Evolutionary conservation across 2,329 filamentous ascomycete species (phyloP).

Genomic region (Aspergillus sp.): DNA sequence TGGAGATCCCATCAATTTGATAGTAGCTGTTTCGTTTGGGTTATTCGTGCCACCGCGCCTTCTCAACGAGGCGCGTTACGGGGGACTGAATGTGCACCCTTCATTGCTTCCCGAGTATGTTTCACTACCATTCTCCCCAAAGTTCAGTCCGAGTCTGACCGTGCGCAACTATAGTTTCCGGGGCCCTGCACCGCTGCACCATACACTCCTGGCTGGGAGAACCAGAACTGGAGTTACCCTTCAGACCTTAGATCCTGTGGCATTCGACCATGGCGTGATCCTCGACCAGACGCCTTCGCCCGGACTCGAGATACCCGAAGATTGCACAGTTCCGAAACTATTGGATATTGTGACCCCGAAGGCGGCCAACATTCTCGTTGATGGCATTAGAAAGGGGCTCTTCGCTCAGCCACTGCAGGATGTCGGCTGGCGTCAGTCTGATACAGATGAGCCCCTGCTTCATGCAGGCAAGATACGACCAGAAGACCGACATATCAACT

Average conservation of each 20-base stretch:
- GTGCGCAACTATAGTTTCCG: slow-evolving; percentile 59
- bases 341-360: slow-evolving; percentile 57
- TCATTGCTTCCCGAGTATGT: slow-evolving; percentile 80
- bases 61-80: slow-evolving; percentile 69
- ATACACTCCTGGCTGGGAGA: slow-evolving; percentile 68
- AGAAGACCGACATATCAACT: slow-evolving; percentile 63
- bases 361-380: slow-evolving; percentile 71
- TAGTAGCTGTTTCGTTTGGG: slow-evolving; percentile 93
- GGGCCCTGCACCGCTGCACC: slow-evolving; percentile 83
- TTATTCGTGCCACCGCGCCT: slow-evolving; percentile 80
- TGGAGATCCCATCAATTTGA: slow-evolving; percentile 62
- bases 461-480: slow-evolving; percentile 74
- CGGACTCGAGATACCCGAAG: slow-evolving; percentile 53
- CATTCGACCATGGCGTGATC: slow-evolving; percentile 77
- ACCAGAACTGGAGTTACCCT: slow-evolving; percentile 72
- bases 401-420: slow-evolving; percentile 63
- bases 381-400: slow-evolving; percentile 60
- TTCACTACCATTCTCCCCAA: not conserved
- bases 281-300: slow-evolving; percentile 67
- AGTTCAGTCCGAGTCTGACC: not conserved
- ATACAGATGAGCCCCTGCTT: slow-evolving; percentile 27
- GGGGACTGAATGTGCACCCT: slow-evolving; percentile 90
- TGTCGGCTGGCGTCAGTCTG: slow-evolving; percentile 26
- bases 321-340: slow-evolving; percentile 51
- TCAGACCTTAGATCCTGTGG: slow-evolving; percentile 75